Percentiles rank a stretch among this genome's conserved stretches.
phyloP scores from a whole-genome alignment of 495 filamentous ascomycete genomes.

The Aspergillus biplanus region DNA sequence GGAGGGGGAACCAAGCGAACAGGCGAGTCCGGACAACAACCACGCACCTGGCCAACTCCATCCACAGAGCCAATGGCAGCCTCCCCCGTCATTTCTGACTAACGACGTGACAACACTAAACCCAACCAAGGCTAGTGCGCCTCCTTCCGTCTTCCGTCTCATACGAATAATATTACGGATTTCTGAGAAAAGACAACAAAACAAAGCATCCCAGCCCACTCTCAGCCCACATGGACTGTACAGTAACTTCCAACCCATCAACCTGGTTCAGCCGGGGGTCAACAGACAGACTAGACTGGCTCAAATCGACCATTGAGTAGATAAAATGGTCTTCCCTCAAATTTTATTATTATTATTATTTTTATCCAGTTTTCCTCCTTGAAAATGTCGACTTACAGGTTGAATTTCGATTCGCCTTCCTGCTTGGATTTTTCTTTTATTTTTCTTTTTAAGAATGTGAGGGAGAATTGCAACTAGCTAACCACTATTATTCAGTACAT shows the following conservation, averaged over 20 bases:
- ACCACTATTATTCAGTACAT: not conserved
- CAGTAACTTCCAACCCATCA: conserved; percentile 27
- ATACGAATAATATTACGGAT: conserved; percentile 18
- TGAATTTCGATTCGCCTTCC: not conserved
- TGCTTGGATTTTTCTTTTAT: not conserved
- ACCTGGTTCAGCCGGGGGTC: conserved; percentile 30
- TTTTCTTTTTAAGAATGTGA: conserved; percentile 6
- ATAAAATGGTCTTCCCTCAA: not conserved
- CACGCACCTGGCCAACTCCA: conserved; percentile 25
- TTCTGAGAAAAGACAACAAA: conserved; percentile 19
- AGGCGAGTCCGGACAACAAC: not conserved
- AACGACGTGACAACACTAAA: conserved; percentile 23
- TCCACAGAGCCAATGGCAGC: conserved; percentile 22
- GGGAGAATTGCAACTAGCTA: conserved; percentile 6
- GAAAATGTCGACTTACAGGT: too few species aligned
- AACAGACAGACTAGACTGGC: conserved; percentile 9
- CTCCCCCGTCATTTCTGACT: conserved; percentile 24
- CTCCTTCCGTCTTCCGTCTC: conserved; percentile 23
- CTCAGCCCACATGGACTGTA: conserved; percentile 29
- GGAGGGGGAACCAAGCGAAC: conserved; percentile 29
- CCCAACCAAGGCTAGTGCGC: conserved; percentile 14
- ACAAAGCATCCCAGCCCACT: conserved; percentile 26
- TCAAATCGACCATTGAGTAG: conserved; percentile 21
- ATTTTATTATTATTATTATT: conserved; percentile 11
- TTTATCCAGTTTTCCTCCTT: not conserved